Evolutionary conservation across 345 rosid genomes (phyloP), one percentile per base, ranked within the genome.

Genomic region (Acer yangbiense): DNA sequence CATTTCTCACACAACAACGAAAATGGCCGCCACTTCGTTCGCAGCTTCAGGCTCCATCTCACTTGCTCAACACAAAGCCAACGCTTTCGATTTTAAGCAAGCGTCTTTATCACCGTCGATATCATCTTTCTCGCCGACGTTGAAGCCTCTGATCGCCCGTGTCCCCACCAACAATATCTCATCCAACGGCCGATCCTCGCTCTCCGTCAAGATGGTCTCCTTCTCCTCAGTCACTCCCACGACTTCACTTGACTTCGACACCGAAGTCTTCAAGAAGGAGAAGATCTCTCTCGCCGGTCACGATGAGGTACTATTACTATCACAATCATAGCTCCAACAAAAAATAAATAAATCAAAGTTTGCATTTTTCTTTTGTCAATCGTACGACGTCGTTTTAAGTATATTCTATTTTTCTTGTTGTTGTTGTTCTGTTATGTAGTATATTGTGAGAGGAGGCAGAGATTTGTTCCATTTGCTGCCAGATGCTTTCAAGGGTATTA

Each of bases 371-470:
- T 57, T 21, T 29, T 2, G 13, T 25, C 58, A 1, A 35, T 29
- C 6, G 3, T 7, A 17, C 16, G 14, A 41, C 21, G 20, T 8
- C 18, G 52, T 62, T 14, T 32, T 21, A 21, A 20, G 8, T 43
- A 43, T 43, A 43, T 43, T 7, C 9, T 43, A 43, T 0, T 0
- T 64, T 64, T 35, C 2, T 3, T 44, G 7, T 35, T 29, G 0
- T 76, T 9, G 3, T 63, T 44, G 32, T 17, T 27, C 69, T 41
- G 68, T 21, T 39, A 18, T 62, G 68, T 72, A 87, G 90, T 83
- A 71, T 44, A 85, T 87, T 64, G 88, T 87, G 77, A 87, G 83
- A 78, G 90, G 90, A 46, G 88, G 90, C 21, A 80, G 86, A 41
- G 84, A 87, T 74, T 80, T 87, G 80, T 87, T 87, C 80, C 74